phyloP scores from a whole-genome alignment of 441 rosid species.

The Brassica balearica region DNA sequence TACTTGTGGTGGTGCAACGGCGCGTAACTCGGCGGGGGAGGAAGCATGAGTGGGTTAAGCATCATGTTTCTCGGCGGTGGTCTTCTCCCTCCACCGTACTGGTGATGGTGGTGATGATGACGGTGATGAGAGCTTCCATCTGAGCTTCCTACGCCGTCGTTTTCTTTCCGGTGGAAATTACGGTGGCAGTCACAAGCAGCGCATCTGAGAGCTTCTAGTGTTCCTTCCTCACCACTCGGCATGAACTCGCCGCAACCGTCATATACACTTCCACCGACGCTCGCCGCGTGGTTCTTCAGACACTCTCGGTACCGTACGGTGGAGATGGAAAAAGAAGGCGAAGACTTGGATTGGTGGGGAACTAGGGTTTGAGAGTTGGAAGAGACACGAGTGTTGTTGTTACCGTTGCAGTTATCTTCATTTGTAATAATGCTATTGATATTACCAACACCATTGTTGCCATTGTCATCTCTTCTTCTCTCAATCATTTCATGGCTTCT shows the following conservation, averaged over 20 bases:
- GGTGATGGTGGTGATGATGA: conserved; percentile 52
- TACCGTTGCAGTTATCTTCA: conserved; percentile 50
- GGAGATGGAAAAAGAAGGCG: conserved; percentile 38
- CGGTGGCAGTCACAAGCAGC: conserved; percentile 97
- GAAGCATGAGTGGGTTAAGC: conserved; percentile 51
- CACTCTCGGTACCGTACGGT: conserved; percentile 77
- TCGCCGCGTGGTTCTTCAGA: conserved; percentile 89
- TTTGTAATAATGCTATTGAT: conserved; percentile 10
- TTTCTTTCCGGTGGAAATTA: conserved; percentile 82
- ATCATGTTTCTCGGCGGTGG: conserved; percentile 45
- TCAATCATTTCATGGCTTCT: conserved; percentile 50
- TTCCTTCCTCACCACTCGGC: conserved; percentile 92
- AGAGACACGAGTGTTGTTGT: conserved; percentile 41
- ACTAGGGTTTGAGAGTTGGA: conserved; percentile 70
- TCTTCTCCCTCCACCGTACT: conserved; percentile 36
- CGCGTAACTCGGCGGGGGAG: conserved; percentile 40
- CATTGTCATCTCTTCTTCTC: conserved; percentile 57
- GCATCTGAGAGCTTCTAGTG: conserved; percentile 74
- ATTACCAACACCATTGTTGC: conserved; percentile 31
- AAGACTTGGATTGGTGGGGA: conserved; percentile 44
- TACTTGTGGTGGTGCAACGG: conserved; percentile 46
- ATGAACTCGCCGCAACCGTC: conserved; percentile 98
- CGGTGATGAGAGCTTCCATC: conserved; percentile 54
- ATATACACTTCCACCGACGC: conserved; percentile 71
- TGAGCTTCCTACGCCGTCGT: conserved; percentile 53